These are phyloP conservation scores for Beauveria sp. DNA, from an alignment of 2,329 filamentous ascomycete genomes.

Conservation along the genomic window DNA sequence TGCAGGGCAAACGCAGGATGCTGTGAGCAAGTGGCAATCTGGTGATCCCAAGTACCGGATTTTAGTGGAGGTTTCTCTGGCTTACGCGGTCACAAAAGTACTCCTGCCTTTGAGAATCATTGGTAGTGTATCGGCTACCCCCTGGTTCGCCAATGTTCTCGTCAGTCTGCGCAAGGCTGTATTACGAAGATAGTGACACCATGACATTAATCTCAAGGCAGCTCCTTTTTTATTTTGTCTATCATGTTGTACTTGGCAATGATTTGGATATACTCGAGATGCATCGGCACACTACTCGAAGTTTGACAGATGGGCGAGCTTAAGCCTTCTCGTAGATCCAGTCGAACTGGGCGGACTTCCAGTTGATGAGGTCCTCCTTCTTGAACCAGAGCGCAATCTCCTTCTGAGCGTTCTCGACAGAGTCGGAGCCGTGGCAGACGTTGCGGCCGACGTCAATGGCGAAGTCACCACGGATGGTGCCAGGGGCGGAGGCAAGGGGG, in stretches of 20 bases:
- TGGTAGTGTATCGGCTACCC: conserved; percentile 78
- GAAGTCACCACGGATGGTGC: conserved; percentile 95
- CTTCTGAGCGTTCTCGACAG: conserved; percentile 98
- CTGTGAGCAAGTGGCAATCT: conserved; percentile 29
- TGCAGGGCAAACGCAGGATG: conserved; percentile 19
- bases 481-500: conserved; percentile 86
- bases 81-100: conserved; percentile 85
- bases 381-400: conserved; percentile 99
- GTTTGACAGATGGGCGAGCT: conserved; percentile 14
- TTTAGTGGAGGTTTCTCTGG: conserved; percentile 69
- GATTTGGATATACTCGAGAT: background rate
- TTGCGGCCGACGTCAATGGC: conserved; percentile 82
- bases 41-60: conserved; percentile 44
- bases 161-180: conserved; percentile 32
- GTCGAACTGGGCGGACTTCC: conserved; percentile 76
- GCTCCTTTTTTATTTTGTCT: conserved; percentile 1
- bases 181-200: conserved; percentile 19
- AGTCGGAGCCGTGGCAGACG: conserved; percentile 99
- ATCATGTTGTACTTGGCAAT: background rate
- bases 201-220: background rate
- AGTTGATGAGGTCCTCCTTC: conserved; percentile 74
- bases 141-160: conserved; percentile 75
- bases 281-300: background rate
- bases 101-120: conserved; percentile 70
- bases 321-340: conserved; percentile 95